Base-by-base conservation (phyloP, 1,284 basidiomycete genomes). In the Prillingera fragicola region DNA sequence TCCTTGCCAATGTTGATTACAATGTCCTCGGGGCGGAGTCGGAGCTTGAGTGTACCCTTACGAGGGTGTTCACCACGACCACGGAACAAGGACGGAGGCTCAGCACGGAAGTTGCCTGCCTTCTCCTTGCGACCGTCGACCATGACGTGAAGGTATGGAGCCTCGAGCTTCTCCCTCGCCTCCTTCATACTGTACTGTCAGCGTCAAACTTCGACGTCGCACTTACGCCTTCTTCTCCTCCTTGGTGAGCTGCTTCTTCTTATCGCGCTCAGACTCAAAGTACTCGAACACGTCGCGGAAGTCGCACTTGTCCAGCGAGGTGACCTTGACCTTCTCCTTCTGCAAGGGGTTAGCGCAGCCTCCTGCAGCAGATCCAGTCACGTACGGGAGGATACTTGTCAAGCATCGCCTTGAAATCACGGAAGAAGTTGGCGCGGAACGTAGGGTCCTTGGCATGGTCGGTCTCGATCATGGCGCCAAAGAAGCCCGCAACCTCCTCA, bases 11-110 rank as follows among this genome's bases (percentile, higher is more conserved):
- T 90, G 72, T 97, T 97, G 68, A 97, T 75, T 5, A 85, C 87
- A 63, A 97, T 91, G 56, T 97, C 90, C 63, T 95, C 90, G 1
- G 92, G 90, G 24, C 80, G 77, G 29, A 97, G 81, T 46, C 92
- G 87, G 49, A 79, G 74, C 89, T 98, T 99, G 51, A 97, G 77
- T 40, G 84, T 84, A 19, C 95, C 95, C 70, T 96, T 97, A 77
- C 87, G 92, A 1, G 95, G 95, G 72, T 99, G 95, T 60, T 96
- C 90, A 48, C 95, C 95, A 56, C 95, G 91, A 48, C 95, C 95
- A 70, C 94, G 79, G 75, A 98, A 99, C 33, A 98, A 75, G 32
- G 91, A 90, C 15, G 95, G 95, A 64, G 95, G 95, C 77, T 99
- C 95, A 38, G 97, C 84, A 56, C 91, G 82, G 77, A 98, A 97